Conservation (phyloP, 2,329 filamentous ascomycete genomes). For the Zymoseptoria brevis region DNA sequence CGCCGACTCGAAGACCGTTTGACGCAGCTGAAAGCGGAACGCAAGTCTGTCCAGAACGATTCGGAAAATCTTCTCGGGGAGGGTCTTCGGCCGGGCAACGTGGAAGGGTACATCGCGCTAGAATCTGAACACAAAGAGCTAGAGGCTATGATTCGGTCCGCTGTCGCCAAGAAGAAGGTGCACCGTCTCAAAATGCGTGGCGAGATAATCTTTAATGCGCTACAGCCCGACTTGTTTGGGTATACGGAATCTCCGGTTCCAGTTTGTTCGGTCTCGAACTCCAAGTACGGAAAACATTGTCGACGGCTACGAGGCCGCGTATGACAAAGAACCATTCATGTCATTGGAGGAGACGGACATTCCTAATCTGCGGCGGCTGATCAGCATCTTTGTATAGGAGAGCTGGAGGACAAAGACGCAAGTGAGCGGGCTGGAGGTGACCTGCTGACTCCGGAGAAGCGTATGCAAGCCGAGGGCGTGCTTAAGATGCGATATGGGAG, state of each 20-base stretch:
- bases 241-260: background rate
- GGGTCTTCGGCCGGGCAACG: no score
- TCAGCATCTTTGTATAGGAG: background rate
- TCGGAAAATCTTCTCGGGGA: background rate
- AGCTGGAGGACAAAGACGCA: background rate
- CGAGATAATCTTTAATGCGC: background rate
- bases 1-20: background rate
- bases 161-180: background rate
- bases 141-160: background rate
- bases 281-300: slow-evolving; percentile 11
- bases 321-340: slow-evolving; percentile 5
- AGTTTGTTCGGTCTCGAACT: slow-evolving; percentile 11
- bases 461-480: background rate
- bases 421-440: background rate
- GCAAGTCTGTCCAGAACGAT: background rate
- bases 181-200: slow-evolving; percentile 1
- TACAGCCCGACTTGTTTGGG: background rate
- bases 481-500: background rate
- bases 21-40: background rate
- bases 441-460: no score
- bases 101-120: no score
- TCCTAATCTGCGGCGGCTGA: slow-evolving; percentile 3
- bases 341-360: slow-evolving; percentile 13
- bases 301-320: slow-evolving; percentile 1
- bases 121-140: background rate